Conservation (phyloP, 768 basidiomycete genomes). For the Hirschioporus abietinus region DNA sequence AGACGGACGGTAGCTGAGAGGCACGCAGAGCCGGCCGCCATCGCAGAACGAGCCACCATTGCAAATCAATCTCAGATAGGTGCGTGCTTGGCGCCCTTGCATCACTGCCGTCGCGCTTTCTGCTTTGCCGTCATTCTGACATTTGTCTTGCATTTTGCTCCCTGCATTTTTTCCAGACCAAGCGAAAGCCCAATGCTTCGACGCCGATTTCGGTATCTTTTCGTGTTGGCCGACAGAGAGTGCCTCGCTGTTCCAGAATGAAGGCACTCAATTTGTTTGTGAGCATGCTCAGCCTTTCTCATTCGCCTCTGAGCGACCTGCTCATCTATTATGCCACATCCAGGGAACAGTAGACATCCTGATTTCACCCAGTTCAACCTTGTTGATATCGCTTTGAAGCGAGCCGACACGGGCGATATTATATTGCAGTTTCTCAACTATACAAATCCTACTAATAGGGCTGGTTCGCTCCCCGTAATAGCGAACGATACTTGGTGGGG, state of each 20-base stretch:
- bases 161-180: slow-evolving; percentile 15
- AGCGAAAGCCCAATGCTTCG: slow-evolving; percentile 45
- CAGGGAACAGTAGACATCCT: slow-evolving; percentile 75
- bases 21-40: slow-evolving; percentile 10
- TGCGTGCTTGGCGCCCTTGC: slow-evolving; percentile 7
- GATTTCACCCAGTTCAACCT: slow-evolving; percentile 53
- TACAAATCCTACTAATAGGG: slow-evolving; percentile 43
- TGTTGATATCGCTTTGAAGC: slow-evolving; percentile 76
- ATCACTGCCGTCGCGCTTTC: neutral
- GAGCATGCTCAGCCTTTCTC: slow-evolving; percentile 30
- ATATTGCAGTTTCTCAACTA: slow-evolving; percentile 40
- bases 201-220: slow-evolving; percentile 63
- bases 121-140: slow-evolving; percentile 2
- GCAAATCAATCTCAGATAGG: slow-evolving; percentile 10
- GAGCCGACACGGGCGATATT: slow-evolving; percentile 55
- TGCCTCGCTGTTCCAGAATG: slow-evolving; percentile 60
- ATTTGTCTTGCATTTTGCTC: slow-evolving; percentile 8
- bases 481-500: slow-evolving; percentile 81
- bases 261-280: slow-evolving; percentile 80
- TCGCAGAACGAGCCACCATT: slow-evolving; percentile 3
- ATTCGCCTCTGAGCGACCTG: slow-evolving; percentile 10
- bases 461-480: slow-evolving; percentile 46
- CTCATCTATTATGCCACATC: slow-evolving; percentile 15
- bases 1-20: slow-evolving; percentile 14
- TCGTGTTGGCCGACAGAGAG: slow-evolving; percentile 69